Conservation (phyloP, 202 grass and related monocot species). For the Schoenoplectus triqueter region DNA sequence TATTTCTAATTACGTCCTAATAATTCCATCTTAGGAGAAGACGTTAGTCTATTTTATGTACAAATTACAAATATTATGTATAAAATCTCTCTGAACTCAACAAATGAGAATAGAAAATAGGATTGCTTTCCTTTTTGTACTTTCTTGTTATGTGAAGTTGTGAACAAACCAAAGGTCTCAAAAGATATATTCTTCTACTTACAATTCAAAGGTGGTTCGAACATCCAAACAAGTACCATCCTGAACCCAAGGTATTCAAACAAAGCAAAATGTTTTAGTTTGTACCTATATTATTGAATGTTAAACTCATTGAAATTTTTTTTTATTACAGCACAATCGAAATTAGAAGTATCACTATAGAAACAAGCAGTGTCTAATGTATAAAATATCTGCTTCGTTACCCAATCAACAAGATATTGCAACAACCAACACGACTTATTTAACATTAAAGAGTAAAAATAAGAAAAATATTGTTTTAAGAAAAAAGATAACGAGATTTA, state of each 20-base stretch:
- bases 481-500: too few relatives aligned
- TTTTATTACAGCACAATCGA: background rate
- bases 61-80: constrained; percentile 8
- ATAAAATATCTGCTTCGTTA: constrained; percentile 4
- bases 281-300: background rate
- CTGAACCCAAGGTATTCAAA: background rate
- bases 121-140: background rate
- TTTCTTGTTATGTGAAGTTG: background rate
- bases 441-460: too few relatives aligned
- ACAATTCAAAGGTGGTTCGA: background rate
- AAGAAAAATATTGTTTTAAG: too few relatives aligned
- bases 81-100: background rate
- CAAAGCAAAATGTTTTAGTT: background rate
- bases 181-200: background rate
- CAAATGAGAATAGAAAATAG: background rate
- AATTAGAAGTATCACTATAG: constrained; percentile 17
- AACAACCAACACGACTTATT: too few relatives aligned
- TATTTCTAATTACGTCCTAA: background rate
- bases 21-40: background rate
- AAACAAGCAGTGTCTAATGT: constrained; percentile 33
- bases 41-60: background rate
- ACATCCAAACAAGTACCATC: background rate
- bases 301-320: background rate
- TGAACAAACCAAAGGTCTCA: background rate
- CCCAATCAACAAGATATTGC: background rate